Percentiles rank a stretch among this genome's conserved stretches.
Evolutionary conservation across 805 yeast genomes (phyloP).

Genomic region (Candida krabiensis): DNA sequence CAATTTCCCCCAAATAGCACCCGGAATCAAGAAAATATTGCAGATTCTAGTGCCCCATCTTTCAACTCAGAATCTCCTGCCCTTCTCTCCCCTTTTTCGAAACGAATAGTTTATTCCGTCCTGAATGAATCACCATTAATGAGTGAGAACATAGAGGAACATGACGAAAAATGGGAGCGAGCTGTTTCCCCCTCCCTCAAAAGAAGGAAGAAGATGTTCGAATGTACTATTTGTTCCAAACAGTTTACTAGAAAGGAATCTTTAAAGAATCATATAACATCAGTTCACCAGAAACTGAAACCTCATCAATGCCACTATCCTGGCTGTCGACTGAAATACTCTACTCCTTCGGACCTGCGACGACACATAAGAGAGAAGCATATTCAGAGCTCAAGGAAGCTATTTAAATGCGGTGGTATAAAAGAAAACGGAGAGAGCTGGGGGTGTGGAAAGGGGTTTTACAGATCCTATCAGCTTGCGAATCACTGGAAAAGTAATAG

Average conservation of each 20-base stretch:
- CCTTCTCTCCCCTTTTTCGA: no score
- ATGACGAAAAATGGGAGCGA: no score
- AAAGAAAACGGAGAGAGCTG: constrained; percentile 6
- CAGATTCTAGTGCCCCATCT: no score
- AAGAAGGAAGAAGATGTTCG: constrained; percentile 8
- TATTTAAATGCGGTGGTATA: constrained; percentile 16
- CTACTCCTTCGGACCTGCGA: constrained; percentile 22
- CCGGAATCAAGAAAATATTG: no score
- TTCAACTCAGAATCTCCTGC: no score
- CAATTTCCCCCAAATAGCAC: no score
- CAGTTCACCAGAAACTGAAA: constrained; percentile 19
- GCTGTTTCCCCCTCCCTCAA: no score
- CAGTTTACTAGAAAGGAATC: constrained; percentile 22
- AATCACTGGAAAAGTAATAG: constrained; percentile 24
- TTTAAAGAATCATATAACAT: constrained; percentile 20
- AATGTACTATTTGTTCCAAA: constrained; percentile 15
- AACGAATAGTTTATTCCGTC: no score
- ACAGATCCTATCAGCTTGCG: constrained; percentile 20
- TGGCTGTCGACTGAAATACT: constrained; percentile 12
- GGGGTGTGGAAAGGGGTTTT: constrained; percentile 23
- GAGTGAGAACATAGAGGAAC: no score
- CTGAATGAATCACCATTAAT: no score
- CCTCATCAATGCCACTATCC: constrained; percentile 16
- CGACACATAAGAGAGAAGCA: constrained; percentile 22
- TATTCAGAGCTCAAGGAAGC: constrained; percentile 6